Base-by-base conservation (phyloP, 441 rosid species). In the Cnidoscolus chayamansa region DNA sequence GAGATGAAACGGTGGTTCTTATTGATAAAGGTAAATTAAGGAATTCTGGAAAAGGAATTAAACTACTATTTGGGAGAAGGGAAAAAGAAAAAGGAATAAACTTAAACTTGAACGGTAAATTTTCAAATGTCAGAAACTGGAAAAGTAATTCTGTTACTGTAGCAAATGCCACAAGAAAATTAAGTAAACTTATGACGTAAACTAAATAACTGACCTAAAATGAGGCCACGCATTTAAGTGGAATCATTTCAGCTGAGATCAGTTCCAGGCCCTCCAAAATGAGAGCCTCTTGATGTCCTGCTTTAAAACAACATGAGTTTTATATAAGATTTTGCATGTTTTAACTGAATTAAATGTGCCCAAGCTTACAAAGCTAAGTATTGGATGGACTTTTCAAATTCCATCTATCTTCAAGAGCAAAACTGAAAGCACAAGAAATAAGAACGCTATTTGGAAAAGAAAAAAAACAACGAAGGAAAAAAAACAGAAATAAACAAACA, bases 221-320 rank as follows among this genome's bases (percentile, higher is more conserved):
- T 89, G 96, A 91, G 91, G 97, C 95, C 98, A 94, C 89, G 93
- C 83, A 88, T 85, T 84, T 83, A 88, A 89, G 93, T 90, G 96
- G 94, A 84, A 87, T 90, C 97, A 94, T 91, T 92, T 89, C 92
- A 88, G 88, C 96, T 82, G 96, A 86, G 83, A 76, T 87, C 87
- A 88, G 93, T 91, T 89, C 90, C 96, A 88, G 94, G 96, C 89
- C 87, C 94, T 88, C 89, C 85, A 88, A 85, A 88, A 86, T 84
- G 93, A 91, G 98, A 93, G 96, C 96, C 97, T 86, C 97, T 89
- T 76, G 89, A 83, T 80, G 84, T 86, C 98, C 97, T 94, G 97
- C 89, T 94, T 92, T 89, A 86, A 92, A 90, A 92, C 88, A 92
- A 94, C 88, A 94, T 82, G 88, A 94, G 95, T 85, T 83, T 79